Base-by-base conservation (phyloP, 257 asterid genomes). In the Nicotiana tomentosiformis region DNA sequence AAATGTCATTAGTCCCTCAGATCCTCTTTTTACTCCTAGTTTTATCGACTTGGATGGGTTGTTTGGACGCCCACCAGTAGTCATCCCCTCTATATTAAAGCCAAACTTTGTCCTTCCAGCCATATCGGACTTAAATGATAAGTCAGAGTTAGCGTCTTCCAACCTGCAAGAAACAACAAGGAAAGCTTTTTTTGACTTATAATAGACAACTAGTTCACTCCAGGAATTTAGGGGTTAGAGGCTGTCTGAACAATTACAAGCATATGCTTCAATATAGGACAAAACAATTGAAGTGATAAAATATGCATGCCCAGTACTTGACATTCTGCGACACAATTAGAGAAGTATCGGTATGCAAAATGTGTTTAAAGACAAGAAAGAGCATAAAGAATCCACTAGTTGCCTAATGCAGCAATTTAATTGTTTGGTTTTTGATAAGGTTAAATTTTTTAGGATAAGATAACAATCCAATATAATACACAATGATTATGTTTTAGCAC, bases 1-100 rank as follows among this genome's bases (percentile, higher is more conserved):
- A 43, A 96, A 74, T 2, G 97, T 94, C 78, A 90, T 83, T 51
- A 96, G 92, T 69, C 98, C 99, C 87, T 92, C 97, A 1, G 98
- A 92, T 81, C 98, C 95, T 82, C 86, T 86, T 86, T 87, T 93
- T 86, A 93, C 58, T 65, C 97, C 98, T 4, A 92, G 60, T 66
- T 77, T 88, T 51, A 94, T 84, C 43, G 98, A 96, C 89, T 87
- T 86, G 55, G 98, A 87, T 57, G 89, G 62, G 53, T 90, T 84
- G 62, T 84, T 83, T 4, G 91, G 7, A 77, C 87, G 89, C 16
- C 87, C 90, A 65, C 88, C 90, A 57, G 83, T 72, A 37, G 85
- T 10, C 81, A 90, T 72, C 23, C 93, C 94, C 83, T 92, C 99
- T 83, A 96, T 51, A 58, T 94, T 88, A 84, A 96, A 96, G 9